phyloP scores from a whole-genome alignment of 2,329 filamentous ascomycete species.

The Beauveria australis region DNA sequence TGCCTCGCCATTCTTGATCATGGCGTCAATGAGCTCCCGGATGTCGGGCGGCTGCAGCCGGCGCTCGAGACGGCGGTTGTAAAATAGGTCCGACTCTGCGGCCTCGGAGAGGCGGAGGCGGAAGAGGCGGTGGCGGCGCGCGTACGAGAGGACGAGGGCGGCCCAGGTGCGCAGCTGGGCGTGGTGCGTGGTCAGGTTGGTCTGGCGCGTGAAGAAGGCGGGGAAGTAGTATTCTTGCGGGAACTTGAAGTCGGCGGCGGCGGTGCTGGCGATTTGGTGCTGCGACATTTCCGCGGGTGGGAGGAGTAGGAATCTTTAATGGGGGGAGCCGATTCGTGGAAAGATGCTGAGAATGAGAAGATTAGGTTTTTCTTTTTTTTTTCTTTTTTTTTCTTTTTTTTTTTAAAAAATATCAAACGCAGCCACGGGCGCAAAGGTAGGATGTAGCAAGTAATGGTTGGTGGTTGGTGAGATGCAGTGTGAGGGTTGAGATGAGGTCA shows the following conservation, averaged over 20 bases:
- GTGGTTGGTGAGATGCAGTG: background rate
- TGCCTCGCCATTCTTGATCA: conserved; percentile 50
- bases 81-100: conserved; percentile 47
- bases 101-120: conserved; percentile 57
- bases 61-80: conserved; percentile 46
- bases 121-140: conserved; percentile 67
- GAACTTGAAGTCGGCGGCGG: conserved; percentile 39
- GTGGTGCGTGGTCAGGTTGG: conserved; percentile 63
- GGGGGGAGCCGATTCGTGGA: background rate
- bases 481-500: background rate
- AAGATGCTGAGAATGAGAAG: too few relatives aligned
- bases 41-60: conserved; percentile 43
- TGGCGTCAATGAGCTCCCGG: conserved; percentile 49
- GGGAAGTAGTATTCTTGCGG: conserved; percentile 67
- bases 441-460: too few relatives aligned
- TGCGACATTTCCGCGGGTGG: background rate
- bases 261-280: background rate
- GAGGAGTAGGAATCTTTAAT: too few relatives aligned
- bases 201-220: conserved; percentile 77
- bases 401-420: too few relatives aligned
- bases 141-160: conserved; percentile 76
- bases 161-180: conserved; percentile 81
- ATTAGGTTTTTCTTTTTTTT: too few relatives aligned
- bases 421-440: too few relatives aligned
- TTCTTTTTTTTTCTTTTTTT: too few relatives aligned